Evolutionary conservation across 2,329 filamentous ascomycete genomes (phyloP).

Genomic region (Hypoxylon sp.): DNA sequence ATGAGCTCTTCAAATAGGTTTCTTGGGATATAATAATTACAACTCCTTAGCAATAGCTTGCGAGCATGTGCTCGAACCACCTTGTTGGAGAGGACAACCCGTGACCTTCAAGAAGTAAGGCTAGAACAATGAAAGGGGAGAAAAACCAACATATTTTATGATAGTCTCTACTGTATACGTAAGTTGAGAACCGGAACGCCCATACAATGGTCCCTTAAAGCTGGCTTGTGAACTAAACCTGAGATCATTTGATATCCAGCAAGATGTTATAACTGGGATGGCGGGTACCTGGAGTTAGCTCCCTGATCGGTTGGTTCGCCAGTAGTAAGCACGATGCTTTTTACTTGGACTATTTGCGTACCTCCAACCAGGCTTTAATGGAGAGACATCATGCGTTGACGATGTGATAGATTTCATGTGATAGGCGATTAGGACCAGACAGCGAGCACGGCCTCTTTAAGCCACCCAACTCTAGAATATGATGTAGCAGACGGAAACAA

Average conservation of each 20-base stretch:
- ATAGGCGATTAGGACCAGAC: conserved; percentile 31
- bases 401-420: conserved; percentile 45
- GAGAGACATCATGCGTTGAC: conserved; percentile 42
- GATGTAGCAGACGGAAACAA: conserved; percentile 11
- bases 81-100: conserved; percentile 40
- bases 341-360: conserved; percentile 14
- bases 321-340: conserved; percentile 8
- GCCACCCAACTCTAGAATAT: conserved; percentile 13
- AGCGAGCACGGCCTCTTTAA: conserved; percentile 30
- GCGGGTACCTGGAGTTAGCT: conserved; percentile 32
- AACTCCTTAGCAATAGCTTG: conserved; percentile 11
- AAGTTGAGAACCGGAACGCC: conserved; percentile 36
- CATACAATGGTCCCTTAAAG: conserved; percentile 23
- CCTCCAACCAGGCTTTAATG: conserved; percentile 18
- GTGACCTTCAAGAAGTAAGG: conserved; percentile 38
- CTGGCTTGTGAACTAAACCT: conserved; percentile 33
- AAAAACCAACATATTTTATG: conserved; percentile 33
- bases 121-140: conserved; percentile 17
- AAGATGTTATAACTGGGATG: conserved; percentile 8
- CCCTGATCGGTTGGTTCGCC: conserved; percentile 26
- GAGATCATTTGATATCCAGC: conserved; percentile 43
- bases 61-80: conserved; percentile 46
- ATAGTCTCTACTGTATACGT: conserved; percentile 34
- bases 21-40: conserved; percentile 26
- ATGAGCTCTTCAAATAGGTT: conserved; percentile 5